These are phyloP conservation scores for Metschnikowia peoriensis DNA, from an alignment of 805 yeast species.

Conservation along the genomic window DNA sequence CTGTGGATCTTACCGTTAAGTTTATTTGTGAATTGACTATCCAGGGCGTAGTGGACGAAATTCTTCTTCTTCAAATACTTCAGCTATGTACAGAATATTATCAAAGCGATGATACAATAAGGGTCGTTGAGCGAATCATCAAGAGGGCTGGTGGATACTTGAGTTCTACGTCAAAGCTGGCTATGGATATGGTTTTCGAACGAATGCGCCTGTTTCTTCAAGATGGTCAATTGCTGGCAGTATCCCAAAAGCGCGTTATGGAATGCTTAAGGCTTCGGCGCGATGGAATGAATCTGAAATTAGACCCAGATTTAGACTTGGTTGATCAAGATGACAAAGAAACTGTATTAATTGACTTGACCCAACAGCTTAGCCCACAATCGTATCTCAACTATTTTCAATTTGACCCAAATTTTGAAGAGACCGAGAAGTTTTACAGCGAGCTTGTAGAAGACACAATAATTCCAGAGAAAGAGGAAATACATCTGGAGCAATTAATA, in stretches of 20 bases:
- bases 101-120: constrained; percentile 56
- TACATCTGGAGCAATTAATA: neutral
- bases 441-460: constrained; percentile 40
- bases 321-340: constrained; percentile 63
- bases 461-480: neutral
- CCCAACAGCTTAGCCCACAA: constrained; percentile 47
- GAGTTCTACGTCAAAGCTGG: constrained; percentile 39
- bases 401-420: constrained; percentile 48
- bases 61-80: constrained; percentile 33
- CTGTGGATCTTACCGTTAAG: constrained; percentile 41
- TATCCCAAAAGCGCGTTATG: constrained; percentile 8
- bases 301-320: constrained; percentile 52
- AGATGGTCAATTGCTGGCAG: constrained; percentile 36
- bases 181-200: constrained; percentile 54
- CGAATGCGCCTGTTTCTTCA: constrained; percentile 59
- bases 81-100: constrained; percentile 34
- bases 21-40: constrained; percentile 65
- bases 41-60: constrained; percentile 48
- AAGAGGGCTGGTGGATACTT: constrained; percentile 53
- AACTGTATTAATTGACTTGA: constrained; percentile 55
- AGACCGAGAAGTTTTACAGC: constrained; percentile 49
- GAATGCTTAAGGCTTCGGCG: constrained; percentile 13
- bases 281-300: constrained; percentile 21
- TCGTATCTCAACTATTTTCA: constrained; percentile 50
- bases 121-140: constrained; percentile 51